phyloP scores from a whole-genome alignment of 352 stramenopile species.

The Phytopythium boreale region DNA sequence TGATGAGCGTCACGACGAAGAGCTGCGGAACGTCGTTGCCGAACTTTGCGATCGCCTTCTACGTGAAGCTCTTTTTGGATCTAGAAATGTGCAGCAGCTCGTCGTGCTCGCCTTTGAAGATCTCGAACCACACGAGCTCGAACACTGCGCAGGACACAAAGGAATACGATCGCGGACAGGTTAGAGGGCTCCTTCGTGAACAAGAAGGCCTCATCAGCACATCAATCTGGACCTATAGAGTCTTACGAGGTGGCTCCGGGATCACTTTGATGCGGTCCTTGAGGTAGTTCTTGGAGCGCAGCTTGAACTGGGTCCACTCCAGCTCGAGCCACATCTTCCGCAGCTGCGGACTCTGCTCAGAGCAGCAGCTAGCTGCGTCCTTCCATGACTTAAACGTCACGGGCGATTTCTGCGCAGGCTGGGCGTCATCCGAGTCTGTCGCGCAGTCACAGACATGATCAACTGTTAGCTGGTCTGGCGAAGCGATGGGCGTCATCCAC shows the following conservation, averaged over 20 bases:
- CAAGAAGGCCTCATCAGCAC: not conserved
- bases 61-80: slow-evolving; percentile 66
- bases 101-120: slow-evolving; percentile 65
- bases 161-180: not conserved
- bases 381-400: slow-evolving; percentile 45
- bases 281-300: slow-evolving; percentile 74
- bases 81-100: slow-evolving; percentile 67
- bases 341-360: slow-evolving; percentile 38
- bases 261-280: slow-evolving; percentile 58
- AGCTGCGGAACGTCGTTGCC: slow-evolving; percentile 65
- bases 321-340: slow-evolving; percentile 76
- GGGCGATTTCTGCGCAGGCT: slow-evolving; percentile 30
- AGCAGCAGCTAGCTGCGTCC: slow-evolving; percentile 33
- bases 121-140: slow-evolving; percentile 81
- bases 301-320: slow-evolving; percentile 54
- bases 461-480: not conserved
- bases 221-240: no score
- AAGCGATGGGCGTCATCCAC: not conserved
- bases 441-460: not conserved
- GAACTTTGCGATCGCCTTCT: slow-evolving; percentile 58
- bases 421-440: not conserved
- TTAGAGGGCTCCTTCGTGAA: not conserved
- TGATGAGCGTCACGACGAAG: slow-evolving; percentile 72
- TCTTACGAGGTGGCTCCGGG: slow-evolving; percentile 58
- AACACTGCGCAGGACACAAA: slow-evolving; percentile 42